A percentile compares a stretch with the other conserved stretches of the same genome.
These are phyloP conservation scores for Gardenia jasminoides DNA, from an alignment of 257 asterid species.

Conservation along the genomic window DNA sequence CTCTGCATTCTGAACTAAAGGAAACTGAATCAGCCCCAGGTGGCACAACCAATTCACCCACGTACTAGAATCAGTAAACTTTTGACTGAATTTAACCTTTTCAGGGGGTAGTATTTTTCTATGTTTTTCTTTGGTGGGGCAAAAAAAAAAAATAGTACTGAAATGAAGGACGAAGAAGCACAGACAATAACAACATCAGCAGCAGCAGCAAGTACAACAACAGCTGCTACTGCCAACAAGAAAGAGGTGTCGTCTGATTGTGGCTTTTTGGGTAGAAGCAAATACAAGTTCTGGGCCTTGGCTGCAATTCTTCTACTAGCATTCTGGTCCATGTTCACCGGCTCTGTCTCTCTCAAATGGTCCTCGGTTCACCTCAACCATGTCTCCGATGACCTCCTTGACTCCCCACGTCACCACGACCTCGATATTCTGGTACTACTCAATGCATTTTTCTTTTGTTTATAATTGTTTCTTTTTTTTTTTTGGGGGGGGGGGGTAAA, in stretches of 20 bases:
- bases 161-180: conserved; percentile 80
- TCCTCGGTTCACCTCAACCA: conserved; percentile 57
- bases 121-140: no score
- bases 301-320: conserved; percentile 75
- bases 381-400: conserved; percentile 48
- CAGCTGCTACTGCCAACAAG: conserved; percentile 34
- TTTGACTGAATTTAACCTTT: neutral
- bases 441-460: no score
- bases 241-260: conserved; percentile 48
- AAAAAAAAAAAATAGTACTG: neutral
- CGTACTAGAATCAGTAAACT: neutral
- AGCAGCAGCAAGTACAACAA: conserved; percentile 26
- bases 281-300: conserved; percentile 88
- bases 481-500: no score
- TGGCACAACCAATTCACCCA: neutral
- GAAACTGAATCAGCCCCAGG: neutral
- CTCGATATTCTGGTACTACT: conserved; percentile 79
- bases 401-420: conserved; percentile 53
- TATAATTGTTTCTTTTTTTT: neutral
- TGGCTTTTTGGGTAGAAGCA: conserved; percentile 68
- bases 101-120: neutral
- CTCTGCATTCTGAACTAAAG: no score
- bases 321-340: conserved; percentile 92
- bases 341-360: conserved; percentile 83
- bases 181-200: conserved; percentile 31